Evolutionary conservation across 1,284 basidiomycete species (phyloP).

Genomic region (Marasmius oreades): DNA sequence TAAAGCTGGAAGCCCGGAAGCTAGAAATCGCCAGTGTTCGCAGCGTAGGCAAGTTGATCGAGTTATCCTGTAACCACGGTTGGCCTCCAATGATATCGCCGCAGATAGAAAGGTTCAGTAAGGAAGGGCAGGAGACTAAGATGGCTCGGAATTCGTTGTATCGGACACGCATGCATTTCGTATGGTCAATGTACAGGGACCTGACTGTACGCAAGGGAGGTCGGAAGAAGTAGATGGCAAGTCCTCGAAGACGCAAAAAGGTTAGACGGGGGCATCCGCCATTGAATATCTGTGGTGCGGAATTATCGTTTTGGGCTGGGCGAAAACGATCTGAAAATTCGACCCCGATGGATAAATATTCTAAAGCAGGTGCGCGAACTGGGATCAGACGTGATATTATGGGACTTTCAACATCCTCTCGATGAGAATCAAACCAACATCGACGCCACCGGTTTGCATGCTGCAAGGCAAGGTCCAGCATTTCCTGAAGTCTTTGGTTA

Average conservation of each 20-base stretch:
- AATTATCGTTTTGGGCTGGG: constrained; percentile 14
- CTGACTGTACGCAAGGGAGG: constrained; percentile 33
- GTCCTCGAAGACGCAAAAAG: constrained; percentile 38
- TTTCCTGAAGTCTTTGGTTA: constrained; percentile 13
- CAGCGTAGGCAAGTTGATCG: constrained; percentile 23
- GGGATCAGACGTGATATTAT: constrained; percentile 26
- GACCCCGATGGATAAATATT: constrained; percentile 34
- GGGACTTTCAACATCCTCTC: constrained; percentile 23
- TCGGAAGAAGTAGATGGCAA: constrained; percentile 35
- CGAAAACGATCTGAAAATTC: constrained; percentile 3
- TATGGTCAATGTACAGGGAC: constrained; percentile 43
- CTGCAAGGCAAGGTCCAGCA: constrained; percentile 26
- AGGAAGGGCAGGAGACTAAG: constrained; percentile 24
- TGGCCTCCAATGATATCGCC: constrained; percentile 30
- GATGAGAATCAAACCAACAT: constrained; percentile 26
- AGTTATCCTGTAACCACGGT: constrained; percentile 18
- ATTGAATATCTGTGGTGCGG: constrained; percentile 25
- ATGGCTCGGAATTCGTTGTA: constrained; percentile 30
- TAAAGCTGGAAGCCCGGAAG: constrained; percentile 28
- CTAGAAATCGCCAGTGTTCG: constrained; percentile 35
- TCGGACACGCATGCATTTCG: constrained; percentile 26
- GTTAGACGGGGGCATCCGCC: constrained; percentile 28
- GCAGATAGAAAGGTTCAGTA: constrained; percentile 36
- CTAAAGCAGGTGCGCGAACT: constrained; percentile 26
- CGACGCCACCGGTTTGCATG: constrained; percentile 34